Evolutionary conservation across 2,329 filamentous ascomycete genomes (phyloP), one percentile per base, ranked within the genome.

Genomic region (Cercospora zeae-maydis): DNA sequence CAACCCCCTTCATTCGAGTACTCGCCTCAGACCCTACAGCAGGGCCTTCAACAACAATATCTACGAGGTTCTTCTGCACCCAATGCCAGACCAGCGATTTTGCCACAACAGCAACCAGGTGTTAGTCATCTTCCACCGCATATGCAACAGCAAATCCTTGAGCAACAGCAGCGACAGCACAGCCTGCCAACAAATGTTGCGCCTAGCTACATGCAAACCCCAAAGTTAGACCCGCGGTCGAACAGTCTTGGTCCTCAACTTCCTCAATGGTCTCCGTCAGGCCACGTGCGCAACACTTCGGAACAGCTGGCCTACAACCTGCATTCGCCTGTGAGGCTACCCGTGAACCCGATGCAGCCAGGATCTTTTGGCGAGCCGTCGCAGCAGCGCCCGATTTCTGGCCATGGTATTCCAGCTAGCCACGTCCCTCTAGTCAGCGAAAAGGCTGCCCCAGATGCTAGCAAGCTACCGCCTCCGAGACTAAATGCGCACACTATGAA

Each of bases 381-480:
- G 30, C 65, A 63, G 30, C 52, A 55, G 34, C 39, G 58, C 33
- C 42, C 52, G 19, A 14, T 45, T 16, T 61, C 58, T n/a, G 42
- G 45, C 4, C 13, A 49, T 49, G 56, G 36, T 49, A 24, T 19
- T 6, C 27, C 27, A 27, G 33, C 33, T 24, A 19, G 14, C 19
- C 31, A 24, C 13, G 39, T 66, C 78, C 81, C 71, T 73, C 60
- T 71, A 72, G 67, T 39, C 70, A 75, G 21, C 76, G 76, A 75
- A 62, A 58, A 75, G 42, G 74, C 76, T 36, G 79, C 83, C 31
- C 86, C 85, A 1, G 79, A 83, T 34, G 83, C 85, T 4, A 74
- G 85, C 68, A 83, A 83, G 57, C 71, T 88, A 24, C 85, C 86
- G 14, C 78, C 82, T 39, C 84, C 84, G 6, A 84, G 82, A 65